Conservation (phyloP, 768 basidiomycete genomes). For the Termitomyces sp. region DNA sequence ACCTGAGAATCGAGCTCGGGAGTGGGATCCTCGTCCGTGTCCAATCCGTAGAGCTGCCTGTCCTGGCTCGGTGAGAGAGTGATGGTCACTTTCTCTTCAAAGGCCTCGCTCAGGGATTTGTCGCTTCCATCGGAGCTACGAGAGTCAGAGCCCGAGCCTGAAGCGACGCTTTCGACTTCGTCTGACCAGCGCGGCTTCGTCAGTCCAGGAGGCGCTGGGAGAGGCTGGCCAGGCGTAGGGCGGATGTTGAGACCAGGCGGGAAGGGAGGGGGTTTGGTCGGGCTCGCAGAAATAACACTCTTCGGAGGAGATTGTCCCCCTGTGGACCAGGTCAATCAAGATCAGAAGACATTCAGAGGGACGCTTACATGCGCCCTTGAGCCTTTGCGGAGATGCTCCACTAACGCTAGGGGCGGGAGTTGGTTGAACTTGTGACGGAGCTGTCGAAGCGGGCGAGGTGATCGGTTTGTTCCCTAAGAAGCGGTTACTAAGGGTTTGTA, state of each 20-base stretch:
- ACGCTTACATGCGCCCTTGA: slow-evolving; percentile 12
- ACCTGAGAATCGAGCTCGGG: slow-evolving; percentile 21
- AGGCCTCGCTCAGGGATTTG: slow-evolving; percentile 7
- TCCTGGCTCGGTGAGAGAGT: slow-evolving; percentile 27
- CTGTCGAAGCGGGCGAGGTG: not conserved
- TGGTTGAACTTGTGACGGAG: not conserved
- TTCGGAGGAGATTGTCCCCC: slow-evolving; percentile 5
- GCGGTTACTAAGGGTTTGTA: not conserved
- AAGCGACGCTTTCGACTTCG: slow-evolving; percentile 8
- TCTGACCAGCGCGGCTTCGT: slow-evolving; percentile 10
- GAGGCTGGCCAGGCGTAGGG: slow-evolving; percentile 2
- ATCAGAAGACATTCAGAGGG: no score
- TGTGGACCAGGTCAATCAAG: not conserved
- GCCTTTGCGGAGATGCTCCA: not conserved
- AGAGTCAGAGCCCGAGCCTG: slow-evolving; percentile 10
- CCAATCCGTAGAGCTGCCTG: slow-evolving; percentile 19
- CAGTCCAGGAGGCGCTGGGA: slow-evolving; percentile 19
- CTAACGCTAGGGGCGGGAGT: slow-evolving; percentile 1
- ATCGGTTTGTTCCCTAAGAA: slow-evolving; percentile 24
- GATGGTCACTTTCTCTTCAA: slow-evolving; percentile 20
- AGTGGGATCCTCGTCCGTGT: slow-evolving; percentile 1
- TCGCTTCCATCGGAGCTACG: slow-evolving; percentile 6
- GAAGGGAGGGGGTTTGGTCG: slow-evolving; percentile 1
- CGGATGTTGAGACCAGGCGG: slow-evolving; percentile 17
- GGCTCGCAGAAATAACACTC: not conserved